Conservation (phyloP, 805 yeast genomes). For the Kodamaea neixiangensis region DNA sequence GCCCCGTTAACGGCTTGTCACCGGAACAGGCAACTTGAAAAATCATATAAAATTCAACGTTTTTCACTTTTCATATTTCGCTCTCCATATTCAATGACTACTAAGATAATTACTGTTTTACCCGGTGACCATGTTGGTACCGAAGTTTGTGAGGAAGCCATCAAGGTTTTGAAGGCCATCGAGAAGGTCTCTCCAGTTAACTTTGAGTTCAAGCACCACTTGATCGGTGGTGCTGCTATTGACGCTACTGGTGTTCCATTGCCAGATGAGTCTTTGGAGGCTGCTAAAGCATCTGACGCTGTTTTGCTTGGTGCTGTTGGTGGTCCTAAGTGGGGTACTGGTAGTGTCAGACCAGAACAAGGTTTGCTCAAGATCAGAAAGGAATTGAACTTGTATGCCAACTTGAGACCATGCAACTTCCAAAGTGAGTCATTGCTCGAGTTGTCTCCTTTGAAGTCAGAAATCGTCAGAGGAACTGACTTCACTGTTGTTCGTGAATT, state of each 20-base stretch:
- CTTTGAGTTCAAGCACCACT: slow-evolving; percentile 78
- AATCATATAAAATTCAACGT: slow-evolving; percentile 5
- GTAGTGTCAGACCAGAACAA: slow-evolving; percentile 94
- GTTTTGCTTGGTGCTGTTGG: slow-evolving; percentile 98
- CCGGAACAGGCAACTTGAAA: slow-evolving; percentile 2
- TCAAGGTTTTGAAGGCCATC: slow-evolving; percentile 85
- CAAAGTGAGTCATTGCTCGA: slow-evolving; percentile 81
- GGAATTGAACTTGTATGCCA: slow-evolving; percentile 91
- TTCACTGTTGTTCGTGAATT: slow-evolving; percentile 93
- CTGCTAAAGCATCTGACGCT: slow-evolving; percentile 87
- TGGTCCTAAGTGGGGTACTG: slow-evolving; percentile 99
- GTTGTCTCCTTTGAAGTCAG: slow-evolving; percentile 84
- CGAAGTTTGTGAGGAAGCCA: slow-evolving; percentile 87
- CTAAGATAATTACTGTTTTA: slow-evolving; percentile 77
- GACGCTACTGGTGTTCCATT: slow-evolving; percentile 95
- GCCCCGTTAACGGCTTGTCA: slow-evolving; percentile 9
- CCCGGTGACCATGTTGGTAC: slow-evolving; percentile 98
- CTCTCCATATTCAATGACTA: slow-evolving; percentile 6
- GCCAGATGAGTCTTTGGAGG: slow-evolving; percentile 79
- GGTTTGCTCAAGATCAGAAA: slow-evolving; percentile 93
- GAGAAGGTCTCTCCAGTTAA: slow-evolving; percentile 47
- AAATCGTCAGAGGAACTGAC: slow-evolving; percentile 86
- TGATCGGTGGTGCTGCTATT: slow-evolving; percentile 98
- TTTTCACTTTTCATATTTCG: neutral
- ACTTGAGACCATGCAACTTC: slow-evolving; percentile 95